A percentile compares a stretch with the other conserved stretches of the same genome.
Conservation (phyloP, 805 yeast species). For the Cyberlindnera bimundalis region DNA sequence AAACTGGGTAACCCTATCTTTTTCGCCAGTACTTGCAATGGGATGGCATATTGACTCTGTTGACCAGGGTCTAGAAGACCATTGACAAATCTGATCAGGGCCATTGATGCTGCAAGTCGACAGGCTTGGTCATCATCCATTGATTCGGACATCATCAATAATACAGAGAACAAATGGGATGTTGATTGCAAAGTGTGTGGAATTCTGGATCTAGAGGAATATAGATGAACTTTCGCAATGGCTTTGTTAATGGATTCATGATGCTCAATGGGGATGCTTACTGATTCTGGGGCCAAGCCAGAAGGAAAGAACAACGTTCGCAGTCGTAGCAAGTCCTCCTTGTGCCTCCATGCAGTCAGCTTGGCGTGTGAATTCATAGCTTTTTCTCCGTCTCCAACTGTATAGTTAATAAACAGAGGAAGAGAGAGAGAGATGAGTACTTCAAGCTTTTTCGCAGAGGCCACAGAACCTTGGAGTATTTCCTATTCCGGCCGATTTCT, state of each 20-base stretch:
- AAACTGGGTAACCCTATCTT: slow-evolving; percentile 65
- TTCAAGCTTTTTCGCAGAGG: background rate
- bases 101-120: slow-evolving; percentile 42
- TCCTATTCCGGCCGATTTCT: slow-evolving; percentile 1
- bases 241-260: slow-evolving; percentile 7
- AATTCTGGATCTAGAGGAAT: slow-evolving; percentile 16
- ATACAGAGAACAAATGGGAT: slow-evolving; percentile 14
- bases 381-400: background rate
- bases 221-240: slow-evolving; percentile 15
- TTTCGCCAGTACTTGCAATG: slow-evolving; percentile 71
- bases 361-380: slow-evolving; percentile 10
- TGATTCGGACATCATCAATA: slow-evolving; percentile 1
- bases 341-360: slow-evolving; percentile 12
- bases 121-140: slow-evolving; percentile 1
- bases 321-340: slow-evolving; percentile 17
- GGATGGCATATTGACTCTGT: slow-evolving; percentile 71
- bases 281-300: background rate
- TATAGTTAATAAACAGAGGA: background rate
- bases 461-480: too few relatives aligned
- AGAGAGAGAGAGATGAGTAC: background rate
- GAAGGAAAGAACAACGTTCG: slow-evolving; percentile 14
- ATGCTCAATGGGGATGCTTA: slow-evolving; percentile 1
- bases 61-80: slow-evolving; percentile 88
- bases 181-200: slow-evolving; percentile 23
- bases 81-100: slow-evolving; percentile 81